Base-by-base conservation (phyloP, 805 yeast species). In the Saturnispora saitoi region DNA sequence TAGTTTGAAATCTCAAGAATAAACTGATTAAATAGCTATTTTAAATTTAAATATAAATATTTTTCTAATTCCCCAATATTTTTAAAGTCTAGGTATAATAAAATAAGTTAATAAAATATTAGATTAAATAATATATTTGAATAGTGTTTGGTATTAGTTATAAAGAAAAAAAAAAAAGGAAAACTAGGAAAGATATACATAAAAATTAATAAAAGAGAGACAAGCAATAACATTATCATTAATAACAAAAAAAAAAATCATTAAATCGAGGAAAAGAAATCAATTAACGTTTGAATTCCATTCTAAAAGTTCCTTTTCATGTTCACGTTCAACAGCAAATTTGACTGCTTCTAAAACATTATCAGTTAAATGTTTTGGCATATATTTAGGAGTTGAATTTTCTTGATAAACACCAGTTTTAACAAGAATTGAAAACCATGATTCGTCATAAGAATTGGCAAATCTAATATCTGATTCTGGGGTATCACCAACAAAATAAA, bases 381-480 rank as follows among this genome's bases (percentile, higher is more conserved):
- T 73, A 64, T 86, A 85, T 59, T 81, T 83, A 19, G 95, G 95
- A 19, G 66, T 75, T 8, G 91, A 80, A 19, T 91, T 90, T 42
- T 76, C 87, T 66, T 84, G 81, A 66, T 85, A 86, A 49, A 86
- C 95, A 63, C 95, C 95, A 34, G 95, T 86, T 66, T 86, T 83
- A 36, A 86, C 95, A 59, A 86, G 71, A 51, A 86, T 86, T 26
- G 95, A 85, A 66, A 75, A 80, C 95, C 95, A 86, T 29, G 88
- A 79, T 51, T 78, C 78, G 62, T 86, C 93, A 66, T 85, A 91
- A 17, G 89, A 81, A 69, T 86, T 86, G 47, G 95, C 95, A 68
- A 86, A 86, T 64, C 93, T 72, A 54, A 86, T 86, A 64, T 86
- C 95, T 6, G 90, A 82, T 67, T 86, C 95, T 17, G 95, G 95